Evolutionary conservation across 2,329 filamentous ascomycete species (phyloP), one percentile per base, ranked within the genome.

Genomic region (Trichoderma sp.): DNA sequence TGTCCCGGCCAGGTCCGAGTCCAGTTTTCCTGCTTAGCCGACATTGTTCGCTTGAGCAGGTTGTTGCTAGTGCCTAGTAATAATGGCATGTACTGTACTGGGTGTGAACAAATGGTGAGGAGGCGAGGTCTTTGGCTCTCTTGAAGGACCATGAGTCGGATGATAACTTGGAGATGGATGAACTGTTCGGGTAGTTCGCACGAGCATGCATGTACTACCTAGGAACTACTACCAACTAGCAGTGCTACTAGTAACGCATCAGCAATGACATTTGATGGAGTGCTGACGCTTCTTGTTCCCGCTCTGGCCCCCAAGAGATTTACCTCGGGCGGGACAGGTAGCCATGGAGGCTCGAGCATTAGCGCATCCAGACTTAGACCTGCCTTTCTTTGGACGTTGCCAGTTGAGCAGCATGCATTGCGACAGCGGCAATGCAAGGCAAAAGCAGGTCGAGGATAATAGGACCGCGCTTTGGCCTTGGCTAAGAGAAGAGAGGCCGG

Each of bases 11-110:
- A 49, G 55, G 39, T 39, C 58, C 28, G 52, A 66, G 52, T 56
- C 63, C 63, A 58, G 24, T 60, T 56, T 66, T 49, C 34, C 11
- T 66, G 63, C 63, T 66, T 58, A 66, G 63, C 52, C 63, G 37
- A 66, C 52, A 21, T 51, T 46, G 10, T 59, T 66, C 51, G 54
- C 61, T 58, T 66, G 63, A 5, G 24, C 39, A 49, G 52, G 56
- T 34, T 26, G 51, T 65, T 52, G 59, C 59, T 49, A 49, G 18
- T n/a, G 6, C 18, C 7, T 18, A 16, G 14, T 18, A 39, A 7
- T 18, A 21, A 32, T n/a, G 18, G 43, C 4, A 26, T 26, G 26
- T n/a, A 21, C 46, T 49, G 32, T 34, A 34, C 32, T 34, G 32
- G 32, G 11, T 34, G 4, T 21, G n/a, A 3, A 24, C n/a, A 49